Base-by-base conservation (phyloP, 176 grass and related monocot species). In the Bolboschoenus planiculmis region DNA sequence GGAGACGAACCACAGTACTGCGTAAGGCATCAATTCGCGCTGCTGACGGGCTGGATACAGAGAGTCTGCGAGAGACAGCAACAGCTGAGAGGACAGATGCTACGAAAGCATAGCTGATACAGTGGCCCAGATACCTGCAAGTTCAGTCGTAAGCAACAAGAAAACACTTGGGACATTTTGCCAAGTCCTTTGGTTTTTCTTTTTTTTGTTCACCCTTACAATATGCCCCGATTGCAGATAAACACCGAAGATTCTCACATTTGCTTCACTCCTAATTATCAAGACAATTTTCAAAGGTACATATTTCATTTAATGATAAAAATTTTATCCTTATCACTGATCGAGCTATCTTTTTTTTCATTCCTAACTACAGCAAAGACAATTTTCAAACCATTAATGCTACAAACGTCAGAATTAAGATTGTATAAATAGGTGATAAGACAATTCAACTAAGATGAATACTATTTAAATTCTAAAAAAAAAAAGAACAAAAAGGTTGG, bases 51-150 rank as follows among this genome's bases (percentile, higher is more conserved):
- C 92, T 93, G 44, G 93, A 95, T 80, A 95, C 86, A 85, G 93
- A 95, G 62, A 99, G 74, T 55, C 92, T 88, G 67, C 89, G 87
- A 81, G 96, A 99, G 65, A 93, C 90, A 79, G 89, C 91, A 84
- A 93, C 92, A 80, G 92, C 93, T 79, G 93, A 91, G 66, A 99
- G 87, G 80, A 99, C 91, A 80, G 96, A 95, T 79, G 96, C 91
- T 78, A 99, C 96, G 86, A 99, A 99, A 78, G 93, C 90, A 87
- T 99, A 99, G 82, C 96, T 99, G 77, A 99, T 93, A 83, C 96
- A 99, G 87, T 99, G 96, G 70, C 96, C 96, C 79, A 99, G 89
- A 81, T 99, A 99, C 96, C 96, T 99, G 79, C 81, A 82, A 76
- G 2, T 48, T 51, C 5, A 76, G 24, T 29, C 13, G 21, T 21